Percentiles rank a stretch among this genome's conserved stretches.
Evolutionary conservation across 768 basidiomycete species (phyloP).

Genomic region (Dendrothele bispora): DNA sequence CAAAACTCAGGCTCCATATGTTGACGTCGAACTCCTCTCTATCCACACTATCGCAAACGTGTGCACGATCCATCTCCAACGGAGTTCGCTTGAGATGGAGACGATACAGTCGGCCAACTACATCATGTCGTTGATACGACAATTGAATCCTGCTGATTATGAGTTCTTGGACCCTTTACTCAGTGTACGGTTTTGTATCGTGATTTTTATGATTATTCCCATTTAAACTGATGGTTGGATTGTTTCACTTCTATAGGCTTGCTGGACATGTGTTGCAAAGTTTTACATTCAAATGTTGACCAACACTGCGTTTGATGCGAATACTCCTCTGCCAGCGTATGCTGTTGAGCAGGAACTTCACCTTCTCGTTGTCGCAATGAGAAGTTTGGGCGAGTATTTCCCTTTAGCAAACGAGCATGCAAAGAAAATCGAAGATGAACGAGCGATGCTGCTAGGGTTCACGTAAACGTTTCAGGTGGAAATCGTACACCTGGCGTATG

Average conservation of each 20-base stretch:
- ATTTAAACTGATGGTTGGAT: background rate
- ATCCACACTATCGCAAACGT: slow-evolving; percentile 52
- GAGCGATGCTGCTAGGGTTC: too few species aligned
- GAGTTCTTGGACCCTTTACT: slow-evolving; percentile 54
- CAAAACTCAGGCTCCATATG: slow-evolving; percentile 28
- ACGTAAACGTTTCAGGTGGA: too few species aligned
- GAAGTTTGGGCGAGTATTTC: slow-evolving; percentile 31
- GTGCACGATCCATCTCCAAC: slow-evolving; percentile 51
- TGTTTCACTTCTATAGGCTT: slow-evolving; percentile 26
- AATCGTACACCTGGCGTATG: too few species aligned
- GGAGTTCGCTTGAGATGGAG: slow-evolving; percentile 38
- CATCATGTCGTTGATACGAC: slow-evolving; percentile 43
- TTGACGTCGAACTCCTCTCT: slow-evolving; percentile 43
- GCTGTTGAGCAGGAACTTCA: slow-evolving; percentile 30
- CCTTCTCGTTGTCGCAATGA: slow-evolving; percentile 33
- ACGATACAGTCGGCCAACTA: slow-evolving; percentile 44
- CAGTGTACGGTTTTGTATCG: slow-evolving; percentile 38
- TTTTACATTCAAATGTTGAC: slow-evolving; percentile 34
- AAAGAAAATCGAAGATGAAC: slow-evolving; percentile 23
- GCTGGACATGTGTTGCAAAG: slow-evolving; percentile 40
- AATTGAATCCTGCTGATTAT: slow-evolving; percentile 51
- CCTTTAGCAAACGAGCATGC: slow-evolving; percentile 37
- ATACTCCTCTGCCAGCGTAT: slow-evolving; percentile 14
- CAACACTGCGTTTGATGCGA: slow-evolving; percentile 15
- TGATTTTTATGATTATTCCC: background rate